Evolutionary conservation across 2,329 filamentous ascomycete genomes (phyloP).

Genomic region (Colletotrichum cordylinicola): DNA sequence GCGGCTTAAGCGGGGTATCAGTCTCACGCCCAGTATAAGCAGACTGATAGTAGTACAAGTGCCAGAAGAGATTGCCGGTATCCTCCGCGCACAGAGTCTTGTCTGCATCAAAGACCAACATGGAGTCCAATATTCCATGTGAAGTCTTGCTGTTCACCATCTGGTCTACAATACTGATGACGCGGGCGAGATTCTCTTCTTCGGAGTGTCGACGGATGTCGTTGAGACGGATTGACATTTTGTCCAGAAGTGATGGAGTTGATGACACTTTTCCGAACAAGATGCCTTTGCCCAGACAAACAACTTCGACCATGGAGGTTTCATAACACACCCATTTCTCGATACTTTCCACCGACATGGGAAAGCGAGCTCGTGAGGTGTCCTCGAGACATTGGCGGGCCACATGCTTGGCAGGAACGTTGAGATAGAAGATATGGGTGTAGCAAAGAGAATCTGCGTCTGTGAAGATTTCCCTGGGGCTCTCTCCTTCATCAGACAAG

Average conservation of each 20-base stretch:
- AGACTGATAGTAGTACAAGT: not conserved
- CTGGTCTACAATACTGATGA: not conserved
- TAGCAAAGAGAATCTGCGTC: not conserved
- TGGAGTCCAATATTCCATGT: not conserved
- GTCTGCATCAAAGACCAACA: not conserved
- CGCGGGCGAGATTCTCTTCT: not conserved
- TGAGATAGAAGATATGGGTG: not conserved
- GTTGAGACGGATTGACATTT: not conserved
- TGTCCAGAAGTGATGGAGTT: not conserved
- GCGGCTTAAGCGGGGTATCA: not conserved
- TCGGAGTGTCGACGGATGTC: not conserved
- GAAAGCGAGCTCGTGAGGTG: not conserved
- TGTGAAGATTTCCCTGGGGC: not conserved
- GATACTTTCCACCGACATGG: not conserved
- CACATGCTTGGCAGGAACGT: not conserved
- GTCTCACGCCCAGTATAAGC: not conserved
- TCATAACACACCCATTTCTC: not conserved
- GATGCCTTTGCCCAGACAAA: not conserved
- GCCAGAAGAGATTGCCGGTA: not conserved
- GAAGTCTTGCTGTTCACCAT: not conserved
- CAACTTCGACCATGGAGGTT: not conserved
- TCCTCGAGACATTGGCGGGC: not conserved
- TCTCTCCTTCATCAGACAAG: not conserved
- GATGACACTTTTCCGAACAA: not conserved
- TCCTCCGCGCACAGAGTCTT: not conserved